Base-by-base conservation (phyloP, 495 filamentous ascomycete species). In the Geopyxis carbonaria region DNA sequence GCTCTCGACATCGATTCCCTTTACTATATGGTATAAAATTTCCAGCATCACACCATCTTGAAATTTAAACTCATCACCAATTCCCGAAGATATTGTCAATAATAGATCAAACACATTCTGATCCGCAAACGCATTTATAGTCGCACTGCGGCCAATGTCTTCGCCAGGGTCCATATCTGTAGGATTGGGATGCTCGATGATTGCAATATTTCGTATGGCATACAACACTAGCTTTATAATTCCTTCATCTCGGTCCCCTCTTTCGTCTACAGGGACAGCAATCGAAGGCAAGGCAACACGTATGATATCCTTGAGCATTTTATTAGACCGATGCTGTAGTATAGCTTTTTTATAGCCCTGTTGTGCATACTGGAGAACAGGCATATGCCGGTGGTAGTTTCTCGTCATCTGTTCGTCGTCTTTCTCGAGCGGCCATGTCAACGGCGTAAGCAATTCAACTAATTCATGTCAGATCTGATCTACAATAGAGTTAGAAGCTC, bases 361-460 rank as follows among this genome's bases (percentile, higher is more conserved):
- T 48, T 95, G 91, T 1, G 80, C 79, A 40, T 91, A 70, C 57
- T 87, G 76, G 8, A 99, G 63, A 35, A 83, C 91, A 4, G 87
- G 82, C 18, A 80, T 65, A 59, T 99, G 91, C 32, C 82, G 72
- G 52, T 89, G 77, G 54, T 95, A 84, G 56, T 95, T 94, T 47
- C 81, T 64, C 3, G 84, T 95, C 77, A 87, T 89, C 46, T 80
- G 68, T 19, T 68, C 64, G 32, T 66, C 63, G 45, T 86, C 72
- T 45, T 78, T 75, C 46, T 94, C 83, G 43, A 89, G 64, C 7
- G 86, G 86, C 87, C 87, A 95, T 20, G 89, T 99, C 50, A 99
- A 64, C 21, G 87, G 86, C 1, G 93, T 84, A 45, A 99, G 72
- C 34, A 99, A 64, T 57, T 95, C 87, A 59, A 94, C 65, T 75